phyloP scores from a whole-genome alignment of 83 land plant genomes.

The Diphasiastrum complanatum region DNA sequence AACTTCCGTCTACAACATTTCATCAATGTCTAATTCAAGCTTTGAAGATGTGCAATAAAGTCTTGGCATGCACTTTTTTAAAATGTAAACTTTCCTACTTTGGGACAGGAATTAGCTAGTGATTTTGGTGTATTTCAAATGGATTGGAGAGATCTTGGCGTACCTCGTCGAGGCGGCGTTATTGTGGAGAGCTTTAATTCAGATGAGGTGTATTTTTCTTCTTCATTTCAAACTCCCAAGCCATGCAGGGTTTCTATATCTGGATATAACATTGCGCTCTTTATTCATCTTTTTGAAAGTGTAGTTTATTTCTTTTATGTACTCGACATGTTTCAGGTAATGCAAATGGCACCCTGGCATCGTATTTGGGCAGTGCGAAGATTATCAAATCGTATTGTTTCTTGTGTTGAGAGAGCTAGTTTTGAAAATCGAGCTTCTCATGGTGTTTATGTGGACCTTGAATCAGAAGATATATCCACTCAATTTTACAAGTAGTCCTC shows the following conservation, averaged over 20 bases:
- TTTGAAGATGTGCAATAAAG: no score
- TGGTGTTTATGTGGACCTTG: not conserved
- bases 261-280: not conserved
- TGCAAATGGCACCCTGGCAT: constrained; percentile 20
- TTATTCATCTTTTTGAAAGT: not conserved
- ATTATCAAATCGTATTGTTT: constrained; percentile 12
- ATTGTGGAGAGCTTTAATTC: constrained; percentile 41
- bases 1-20: no score
- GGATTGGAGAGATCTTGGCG: constrained; percentile 50
- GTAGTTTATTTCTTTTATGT: not conserved
- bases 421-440: constrained; percentile 7
- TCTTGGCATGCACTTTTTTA: no score
- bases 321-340: constrained; percentile 8
- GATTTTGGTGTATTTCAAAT: constrained; percentile 39
- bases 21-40: no score
- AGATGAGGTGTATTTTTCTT: constrained; percentile 30
- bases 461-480: not conserved
- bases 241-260: not conserved
- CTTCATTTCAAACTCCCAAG: not conserved
- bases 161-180: constrained; percentile 43
- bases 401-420: constrained; percentile 7
- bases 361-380: constrained; percentile 18
- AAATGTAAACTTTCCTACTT: not conserved
- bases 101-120: constrained; percentile 24
- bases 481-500: constrained; percentile 2